Conservation (phyloP, 495 filamentous ascomycete species). For the Aspergillus incahuasiensis region DNA sequence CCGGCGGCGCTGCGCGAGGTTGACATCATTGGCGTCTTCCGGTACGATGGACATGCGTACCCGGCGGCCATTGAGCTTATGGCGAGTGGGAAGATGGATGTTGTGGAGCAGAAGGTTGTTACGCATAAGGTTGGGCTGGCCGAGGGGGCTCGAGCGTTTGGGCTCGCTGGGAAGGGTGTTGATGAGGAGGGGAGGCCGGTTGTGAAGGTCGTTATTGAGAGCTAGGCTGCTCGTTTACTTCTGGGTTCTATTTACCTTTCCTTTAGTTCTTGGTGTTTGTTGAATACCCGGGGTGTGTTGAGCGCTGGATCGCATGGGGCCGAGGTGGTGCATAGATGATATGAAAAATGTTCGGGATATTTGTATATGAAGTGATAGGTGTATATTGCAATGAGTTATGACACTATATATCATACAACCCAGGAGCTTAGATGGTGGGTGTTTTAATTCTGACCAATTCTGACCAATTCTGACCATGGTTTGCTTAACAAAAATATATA, state of each 20-base stretch:
- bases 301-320: not conserved
- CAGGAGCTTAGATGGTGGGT: too few species aligned
- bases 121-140: slow-evolving; percentile 73
- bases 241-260: not conserved
- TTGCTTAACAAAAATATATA: too few species aligned
- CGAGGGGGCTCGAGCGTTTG: slow-evolving; percentile 65
- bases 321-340: not conserved
- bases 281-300: not conserved
- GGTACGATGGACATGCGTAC: slow-evolving; percentile 80
- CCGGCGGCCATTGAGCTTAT: slow-evolving; percentile 72
- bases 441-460: too few species aligned
- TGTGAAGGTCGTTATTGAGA: slow-evolving; percentile 77
- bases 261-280: not conserved
- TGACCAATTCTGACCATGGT: too few species aligned
- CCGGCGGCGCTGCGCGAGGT: slow-evolving; percentile 84
- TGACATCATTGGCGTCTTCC: slow-evolving; percentile 87
- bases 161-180: slow-evolving; percentile 72
- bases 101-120: slow-evolving; percentile 55
- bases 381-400: too few species aligned
- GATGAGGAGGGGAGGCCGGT: slow-evolving; percentile 75
- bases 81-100: slow-evolving; percentile 53
- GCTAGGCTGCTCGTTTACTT: slow-evolving; percentile 1
- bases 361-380: not conserved
- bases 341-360: not conserved
- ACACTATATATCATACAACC: too few species aligned